Percentiles rank a stretch among this genome's conserved stretches.
Evolutionary conservation across 306 rosid genomes (phyloP).

Genomic region (Mucuna pruriens): DNA sequence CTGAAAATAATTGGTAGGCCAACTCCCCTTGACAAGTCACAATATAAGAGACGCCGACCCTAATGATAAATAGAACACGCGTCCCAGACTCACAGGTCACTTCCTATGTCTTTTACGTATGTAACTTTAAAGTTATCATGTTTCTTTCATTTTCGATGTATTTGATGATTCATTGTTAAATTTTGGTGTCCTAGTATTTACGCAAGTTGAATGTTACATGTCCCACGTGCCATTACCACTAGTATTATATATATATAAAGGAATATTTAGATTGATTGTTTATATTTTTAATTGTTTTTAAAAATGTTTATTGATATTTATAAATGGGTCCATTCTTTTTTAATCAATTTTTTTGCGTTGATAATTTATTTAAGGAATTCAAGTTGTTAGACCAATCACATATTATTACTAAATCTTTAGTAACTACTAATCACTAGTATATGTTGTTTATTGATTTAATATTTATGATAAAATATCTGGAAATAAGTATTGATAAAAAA

Average conservation of each 20-base stretch:
- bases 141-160: constrained; percentile 6
- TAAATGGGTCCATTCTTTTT: too few species aligned
- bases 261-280: too few species aligned
- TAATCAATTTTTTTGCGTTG: too few species aligned
- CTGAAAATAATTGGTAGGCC: not conserved
- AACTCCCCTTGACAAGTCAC: not conserved
- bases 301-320: too few species aligned
- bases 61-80: constrained; percentile 2
- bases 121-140: not conserved
- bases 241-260: too few species aligned
- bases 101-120: not conserved
- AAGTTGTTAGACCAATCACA: too few species aligned
- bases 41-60: constrained; percentile 2
- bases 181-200: constrained; percentile 2
- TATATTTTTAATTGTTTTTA: too few species aligned
- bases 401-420: too few species aligned
- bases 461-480: not conserved
- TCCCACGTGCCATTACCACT: not conserved
- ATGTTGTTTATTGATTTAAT: not conserved
- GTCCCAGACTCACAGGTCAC: not conserved
- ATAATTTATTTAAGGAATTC: too few species aligned
- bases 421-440: too few species aligned
- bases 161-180: not conserved
- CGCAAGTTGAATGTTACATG: not conserved
- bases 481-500: too few species aligned